Base-by-base conservation (phyloP, 148 eudicot species). In the Nyssa sinensis region DNA sequence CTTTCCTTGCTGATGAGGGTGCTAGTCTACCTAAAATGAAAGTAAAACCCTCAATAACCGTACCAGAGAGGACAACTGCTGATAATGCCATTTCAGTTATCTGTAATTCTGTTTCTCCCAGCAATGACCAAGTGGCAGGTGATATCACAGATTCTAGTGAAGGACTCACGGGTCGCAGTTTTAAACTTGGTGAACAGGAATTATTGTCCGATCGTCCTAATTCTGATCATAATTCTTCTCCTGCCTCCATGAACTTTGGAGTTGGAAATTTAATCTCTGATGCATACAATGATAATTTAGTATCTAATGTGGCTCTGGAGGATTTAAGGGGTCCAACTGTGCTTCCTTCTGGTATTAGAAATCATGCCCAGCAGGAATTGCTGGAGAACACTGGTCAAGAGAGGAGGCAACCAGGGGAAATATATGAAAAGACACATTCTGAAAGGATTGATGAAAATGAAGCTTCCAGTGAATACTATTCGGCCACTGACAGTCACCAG, bases 1-100 rank as follows among this genome's bases (percentile, higher is more conserved):
- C 97, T 25, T 96, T 93, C 78, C 90, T 93, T 64, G 94, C 97
- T 63, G 99, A 96, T 64, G 99, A 95, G 85, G 99, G 99, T 77
- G 99, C 99, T 71, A 90, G 83, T 83, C 86, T 95, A 37, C 98
- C 98, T 49, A 90, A 85, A 77, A 68, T 78, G 79, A n/a, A n/a
- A n/a, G n/a, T n/a, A n/a, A 82, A 79, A 51, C 74, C 86, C 35
- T 80, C 86, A 60, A 11, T 57, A 57, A 33, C 78, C 57, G 27
- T 67, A 62, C 75, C 82, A 21, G 89, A 83, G 69, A 80, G 71
- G 77, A 67, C 69, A 58, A 33, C 75, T 71, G 72, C 80, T 67
- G 84, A 86, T 32, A 73, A 81, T 73, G 75, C 78, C 67, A 71
- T 75, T 63, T 69, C 82, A 41, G 59, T 67, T 74, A 44, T 72